Evolutionary conservation across 768 basidiomycete species (phyloP).

Genomic region (Hygrocybe coccinea): DNA sequence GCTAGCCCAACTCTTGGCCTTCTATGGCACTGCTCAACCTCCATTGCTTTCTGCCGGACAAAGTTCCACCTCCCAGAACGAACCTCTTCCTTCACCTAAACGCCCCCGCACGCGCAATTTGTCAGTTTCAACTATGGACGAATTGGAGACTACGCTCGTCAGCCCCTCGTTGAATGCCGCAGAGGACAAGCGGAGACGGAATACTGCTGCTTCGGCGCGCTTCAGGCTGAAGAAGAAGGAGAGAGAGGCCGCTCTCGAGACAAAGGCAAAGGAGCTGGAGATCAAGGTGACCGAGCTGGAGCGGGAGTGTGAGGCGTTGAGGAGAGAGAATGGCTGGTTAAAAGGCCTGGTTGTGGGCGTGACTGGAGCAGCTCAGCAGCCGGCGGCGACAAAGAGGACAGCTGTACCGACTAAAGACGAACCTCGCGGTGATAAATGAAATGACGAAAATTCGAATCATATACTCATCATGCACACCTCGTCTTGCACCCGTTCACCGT

Average conservation of each 20-base stretch:
- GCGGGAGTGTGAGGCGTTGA: constrained; percentile 82
- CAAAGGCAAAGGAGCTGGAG: constrained; percentile 80
- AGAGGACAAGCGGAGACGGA: constrained; percentile 90
- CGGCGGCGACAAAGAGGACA: not conserved
- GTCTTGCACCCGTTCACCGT: no score
- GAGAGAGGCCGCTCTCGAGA: constrained; percentile 84
- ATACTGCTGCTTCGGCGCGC: constrained; percentile 88
- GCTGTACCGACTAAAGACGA: not conserved
- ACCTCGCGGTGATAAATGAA: not conserved
- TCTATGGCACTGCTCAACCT: constrained; percentile 20
- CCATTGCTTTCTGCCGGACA: constrained; percentile 12
- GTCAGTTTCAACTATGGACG: constrained; percentile 36
- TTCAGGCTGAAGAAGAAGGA: constrained; percentile 97
- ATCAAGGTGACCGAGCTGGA: constrained; percentile 75
- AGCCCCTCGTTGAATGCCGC: constrained; percentile 37
- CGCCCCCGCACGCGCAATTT: constrained; percentile 53
- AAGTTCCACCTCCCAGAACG: constrained; percentile 26
- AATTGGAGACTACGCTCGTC: constrained; percentile 25
- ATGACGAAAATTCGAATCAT: no score
- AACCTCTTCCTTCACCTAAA: constrained; percentile 41
- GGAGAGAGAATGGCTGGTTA: constrained; percentile 89
- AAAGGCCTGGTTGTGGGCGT: constrained; percentile 87
- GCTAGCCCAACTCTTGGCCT: constrained; percentile 17
- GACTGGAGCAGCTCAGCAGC: constrained; percentile 55
- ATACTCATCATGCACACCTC: no score